These are phyloP conservation scores for Cyberlindnera saturnus DNA, from an alignment of 805 yeast genomes.

Conservation along the genomic window DNA sequence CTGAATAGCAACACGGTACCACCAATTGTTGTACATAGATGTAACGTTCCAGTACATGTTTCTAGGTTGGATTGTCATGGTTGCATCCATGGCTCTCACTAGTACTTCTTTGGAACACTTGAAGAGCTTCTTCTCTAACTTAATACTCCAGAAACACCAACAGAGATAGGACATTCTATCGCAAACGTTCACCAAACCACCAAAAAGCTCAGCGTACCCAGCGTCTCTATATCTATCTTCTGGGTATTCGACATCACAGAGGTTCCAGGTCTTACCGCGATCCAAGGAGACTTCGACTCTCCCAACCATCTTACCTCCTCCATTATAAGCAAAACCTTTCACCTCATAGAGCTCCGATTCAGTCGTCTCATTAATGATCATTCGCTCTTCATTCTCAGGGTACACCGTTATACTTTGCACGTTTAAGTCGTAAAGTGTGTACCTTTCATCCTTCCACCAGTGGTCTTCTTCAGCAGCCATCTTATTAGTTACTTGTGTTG, in stretches of 20 bases:
- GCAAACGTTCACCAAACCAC: conserved; percentile 29
- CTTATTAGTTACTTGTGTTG: conserved; percentile 31
- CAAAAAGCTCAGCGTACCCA: conserved; percentile 25
- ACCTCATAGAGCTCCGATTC: conserved; percentile 18
- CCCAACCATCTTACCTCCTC: conserved; percentile 30
- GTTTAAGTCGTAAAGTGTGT: conserved; percentile 29
- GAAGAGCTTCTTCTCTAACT: conserved; percentile 18
- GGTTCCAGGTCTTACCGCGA: conserved; percentile 26
- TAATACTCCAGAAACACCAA: conserved; percentile 31
- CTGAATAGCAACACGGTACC: conserved; percentile 29
- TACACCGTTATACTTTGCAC: conserved; percentile 28
- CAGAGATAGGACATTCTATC: conserved; percentile 28
- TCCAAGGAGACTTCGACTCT: conserved; percentile 29
- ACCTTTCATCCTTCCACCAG: conserved; percentile 35
- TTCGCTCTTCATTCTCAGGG: conserved; percentile 25
- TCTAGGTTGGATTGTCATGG: conserved; percentile 31
- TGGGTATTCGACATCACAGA: conserved; percentile 27
- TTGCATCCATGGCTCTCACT: conserved; percentile 31
- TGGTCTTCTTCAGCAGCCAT: conserved; percentile 25
- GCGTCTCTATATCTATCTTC: conserved; percentile 28
- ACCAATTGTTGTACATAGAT: conserved; percentile 32
- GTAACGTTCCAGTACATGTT: conserved; percentile 34
- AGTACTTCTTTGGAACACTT: conserved; percentile 24
- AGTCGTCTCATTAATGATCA: conserved; percentile 10
- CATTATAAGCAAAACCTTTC: conserved; percentile 31